phyloP scores from a whole-genome alignment of 257 asterid species.

The Linderniella brevidens region DNA sequence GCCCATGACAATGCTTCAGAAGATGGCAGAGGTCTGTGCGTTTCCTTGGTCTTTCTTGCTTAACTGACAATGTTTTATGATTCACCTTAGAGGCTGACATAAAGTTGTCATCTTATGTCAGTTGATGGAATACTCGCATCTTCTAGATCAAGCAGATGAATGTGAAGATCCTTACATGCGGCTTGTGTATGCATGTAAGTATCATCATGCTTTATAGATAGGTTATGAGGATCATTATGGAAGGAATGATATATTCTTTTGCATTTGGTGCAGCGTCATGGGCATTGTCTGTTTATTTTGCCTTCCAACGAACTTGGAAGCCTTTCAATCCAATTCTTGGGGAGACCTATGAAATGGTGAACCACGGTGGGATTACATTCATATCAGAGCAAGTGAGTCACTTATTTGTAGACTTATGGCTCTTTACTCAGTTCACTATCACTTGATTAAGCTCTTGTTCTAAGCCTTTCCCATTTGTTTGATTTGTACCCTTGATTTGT shows the following conservation, averaged over 20 bases:
- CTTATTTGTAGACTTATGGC: slow-evolving; percentile 3
- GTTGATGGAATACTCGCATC: slow-evolving; percentile 90
- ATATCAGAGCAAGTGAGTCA: slow-evolving; percentile 75
- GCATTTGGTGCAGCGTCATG: slow-evolving; percentile 64
- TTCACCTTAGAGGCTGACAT: slow-evolving; percentile 9
- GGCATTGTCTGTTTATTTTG: slow-evolving; percentile 85
- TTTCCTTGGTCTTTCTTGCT: slow-evolving; percentile 7
- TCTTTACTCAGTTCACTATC: slow-evolving; percentile 3
- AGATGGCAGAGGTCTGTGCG: slow-evolving; percentile 51
- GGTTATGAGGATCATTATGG: no score
- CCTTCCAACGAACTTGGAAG: slow-evolving; percentile 95
- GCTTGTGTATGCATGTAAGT: slow-evolving; percentile 62
- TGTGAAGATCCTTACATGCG: slow-evolving; percentile 95
- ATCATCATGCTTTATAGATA: not conserved
- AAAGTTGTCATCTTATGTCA: slow-evolving; percentile 19
- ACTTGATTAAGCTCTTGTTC: not conserved
- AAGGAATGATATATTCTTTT: not conserved
- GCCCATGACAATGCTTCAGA: slow-evolving; percentile 70
- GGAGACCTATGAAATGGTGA: slow-evolving; percentile 85
- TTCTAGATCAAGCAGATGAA: slow-evolving; percentile 82
- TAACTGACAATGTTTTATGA: not conserved
- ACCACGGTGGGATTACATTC: slow-evolving; percentile 75
- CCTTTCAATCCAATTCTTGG: slow-evolving; percentile 99
- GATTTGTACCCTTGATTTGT: no score
- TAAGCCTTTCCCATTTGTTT: no score